Percentiles rank a stretch among this genome's conserved stretches.
These are phyloP conservation scores for Pisolithus albus DNA, from an alignment of 768 basidiomycete species.

Conservation along the genomic window DNA sequence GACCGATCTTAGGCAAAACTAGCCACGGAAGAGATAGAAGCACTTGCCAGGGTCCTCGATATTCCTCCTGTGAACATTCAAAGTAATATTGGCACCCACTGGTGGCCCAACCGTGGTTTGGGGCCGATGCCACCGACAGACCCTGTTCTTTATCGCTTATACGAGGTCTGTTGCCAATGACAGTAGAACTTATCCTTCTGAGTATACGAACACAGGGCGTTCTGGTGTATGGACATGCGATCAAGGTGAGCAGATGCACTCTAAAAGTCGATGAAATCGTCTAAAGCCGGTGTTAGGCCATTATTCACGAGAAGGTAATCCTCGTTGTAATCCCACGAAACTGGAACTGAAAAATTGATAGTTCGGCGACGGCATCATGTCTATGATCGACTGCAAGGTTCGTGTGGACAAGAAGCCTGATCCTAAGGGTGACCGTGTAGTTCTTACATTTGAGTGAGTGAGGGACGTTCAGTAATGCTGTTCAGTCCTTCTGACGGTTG, in stretches of 20 bases:
- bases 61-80: slow-evolving; percentile 35
- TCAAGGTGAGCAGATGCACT: slow-evolving; percentile 48
- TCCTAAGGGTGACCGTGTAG: slow-evolving; percentile 72
- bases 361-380: slow-evolving; percentile 88
- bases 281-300: slow-evolving; percentile 34
- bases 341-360: slow-evolving; percentile 17
- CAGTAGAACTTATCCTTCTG: neutral
- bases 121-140: slow-evolving; percentile 70
- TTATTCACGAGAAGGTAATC: slow-evolving; percentile 70
- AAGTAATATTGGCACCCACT: slow-evolving; percentile 50
- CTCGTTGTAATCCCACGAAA: neutral
- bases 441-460: slow-evolving; percentile 75
- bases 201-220: slow-evolving; percentile 40
- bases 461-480: neutral
- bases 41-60: slow-evolving; percentile 45
- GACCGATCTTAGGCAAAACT: slow-evolving; percentile 54
- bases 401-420: slow-evolving; percentile 61
- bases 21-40: slow-evolving; percentile 48
- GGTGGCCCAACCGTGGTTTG: slow-evolving; percentile 68
- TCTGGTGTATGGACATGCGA: slow-evolving; percentile 70
- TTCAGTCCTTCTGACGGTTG: too few species aligned
- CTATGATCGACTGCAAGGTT: slow-evolving; percentile 80
- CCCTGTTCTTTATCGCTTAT: slow-evolving; percentile 75
- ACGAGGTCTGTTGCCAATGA: slow-evolving; percentile 45
- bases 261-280: neutral